phyloP scores from a whole-genome alignment of 805 yeast species.

The Pichia sporocuriosa region DNA sequence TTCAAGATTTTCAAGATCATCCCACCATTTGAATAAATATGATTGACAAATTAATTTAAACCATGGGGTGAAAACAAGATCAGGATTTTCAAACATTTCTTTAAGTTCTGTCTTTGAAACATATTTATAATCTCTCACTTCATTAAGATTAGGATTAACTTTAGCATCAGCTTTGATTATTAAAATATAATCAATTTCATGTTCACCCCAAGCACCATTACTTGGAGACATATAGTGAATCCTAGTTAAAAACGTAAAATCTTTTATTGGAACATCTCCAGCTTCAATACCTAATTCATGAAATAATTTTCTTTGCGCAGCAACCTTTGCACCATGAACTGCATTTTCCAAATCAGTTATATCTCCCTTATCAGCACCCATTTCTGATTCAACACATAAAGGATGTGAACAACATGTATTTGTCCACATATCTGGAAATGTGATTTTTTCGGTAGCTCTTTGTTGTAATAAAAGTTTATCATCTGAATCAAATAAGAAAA shows the following conservation, averaged over 20 bases:
- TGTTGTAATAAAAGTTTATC: constrained; percentile 81
- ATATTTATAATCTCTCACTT: constrained; percentile 74
- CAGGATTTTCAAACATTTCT: constrained; percentile 62
- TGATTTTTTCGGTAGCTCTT: constrained; percentile 93
- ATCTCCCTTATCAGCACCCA: constrained; percentile 44
- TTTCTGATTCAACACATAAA: constrained; percentile 70
- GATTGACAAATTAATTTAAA: constrained; percentile 91
- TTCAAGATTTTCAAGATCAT: constrained; percentile 52
- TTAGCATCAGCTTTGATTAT: constrained; percentile 54
- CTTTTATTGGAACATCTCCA: constrained; percentile 52
- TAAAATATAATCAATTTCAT: constrained; percentile 91
- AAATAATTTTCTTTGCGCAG: constrained; percentile 86
- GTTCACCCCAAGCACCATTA: constrained; percentile 88
- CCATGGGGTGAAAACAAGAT: constrained; percentile 90
- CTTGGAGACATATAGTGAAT: constrained; percentile 91
- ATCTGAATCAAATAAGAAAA: constrained; percentile 79
- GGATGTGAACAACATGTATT: constrained; percentile 99
- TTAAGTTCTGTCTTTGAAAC: constrained; percentile 64
- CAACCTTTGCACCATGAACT: constrained; percentile 71
- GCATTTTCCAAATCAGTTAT: constrained; percentile 44
- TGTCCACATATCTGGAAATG: constrained; percentile 97
- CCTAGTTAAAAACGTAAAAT: constrained; percentile 80
- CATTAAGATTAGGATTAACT: constrained; percentile 61
- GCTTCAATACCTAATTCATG: constrained; percentile 83
- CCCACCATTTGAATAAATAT: constrained; percentile 94